phyloP scores from a whole-genome alignment of 441 rosid species.

The Flueggea neowawraea region DNA sequence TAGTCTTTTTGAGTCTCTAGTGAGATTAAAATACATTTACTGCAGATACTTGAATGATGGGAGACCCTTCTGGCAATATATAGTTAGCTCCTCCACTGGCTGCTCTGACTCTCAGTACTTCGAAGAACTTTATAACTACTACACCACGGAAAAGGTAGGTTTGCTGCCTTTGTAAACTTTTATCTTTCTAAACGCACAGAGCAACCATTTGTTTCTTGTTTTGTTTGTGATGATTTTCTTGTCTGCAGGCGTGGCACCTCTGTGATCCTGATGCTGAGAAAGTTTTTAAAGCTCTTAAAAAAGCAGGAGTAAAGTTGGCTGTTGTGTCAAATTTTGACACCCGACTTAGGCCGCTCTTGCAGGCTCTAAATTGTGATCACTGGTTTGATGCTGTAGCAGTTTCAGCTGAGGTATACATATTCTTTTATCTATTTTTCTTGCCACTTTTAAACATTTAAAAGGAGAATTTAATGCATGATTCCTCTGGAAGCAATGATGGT shows the following conservation, averaged over 20 bases:
- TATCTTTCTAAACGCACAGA: not conserved
- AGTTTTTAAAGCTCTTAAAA: conserved; percentile 69
- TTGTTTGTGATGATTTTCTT: not conserved
- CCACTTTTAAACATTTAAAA: no score
- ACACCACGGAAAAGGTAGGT: conserved; percentile 71
- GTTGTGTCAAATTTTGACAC: conserved; percentile 95
- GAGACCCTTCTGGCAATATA: conserved; percentile 91
- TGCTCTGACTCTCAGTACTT: conserved; percentile 86
- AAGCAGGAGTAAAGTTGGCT: conserved; percentile 78
- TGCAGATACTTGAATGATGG: conserved; percentile 92
- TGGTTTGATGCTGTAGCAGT: conserved; percentile 98
- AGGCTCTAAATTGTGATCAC: conserved; percentile 73
- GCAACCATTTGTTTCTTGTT: no score
- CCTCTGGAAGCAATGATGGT: no score
- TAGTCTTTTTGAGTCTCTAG: no score
- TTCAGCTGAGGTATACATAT: conserved; percentile 75
- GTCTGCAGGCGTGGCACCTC: conserved; percentile 83
- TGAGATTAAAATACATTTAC: not conserved
- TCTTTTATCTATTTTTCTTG: no score
- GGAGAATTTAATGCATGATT: no score
- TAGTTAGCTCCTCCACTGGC: conserved; percentile 90
- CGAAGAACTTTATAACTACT: conserved; percentile 86
- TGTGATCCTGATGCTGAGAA: conserved; percentile 87
- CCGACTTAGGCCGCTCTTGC: conserved; percentile 76
- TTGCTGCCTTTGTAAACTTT: not conserved